Evolutionary conservation across 179 eudicot genomes (phyloP).

Genomic region (Gypsophila paniculata): DNA sequence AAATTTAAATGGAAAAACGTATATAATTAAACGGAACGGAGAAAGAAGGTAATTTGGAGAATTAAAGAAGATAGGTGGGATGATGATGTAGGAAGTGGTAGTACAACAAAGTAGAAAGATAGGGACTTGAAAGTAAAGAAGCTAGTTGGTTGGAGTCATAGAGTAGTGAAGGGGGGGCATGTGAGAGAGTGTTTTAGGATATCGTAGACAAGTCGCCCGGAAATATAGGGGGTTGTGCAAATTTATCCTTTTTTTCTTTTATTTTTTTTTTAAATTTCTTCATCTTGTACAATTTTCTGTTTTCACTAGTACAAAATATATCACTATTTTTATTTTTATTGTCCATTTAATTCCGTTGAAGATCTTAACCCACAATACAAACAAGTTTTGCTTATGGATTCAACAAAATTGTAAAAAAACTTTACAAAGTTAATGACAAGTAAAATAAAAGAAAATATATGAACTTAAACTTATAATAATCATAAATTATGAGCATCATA

Average conservation of each 20-base stretch:
- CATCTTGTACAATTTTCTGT: neutral
- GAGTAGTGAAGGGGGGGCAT: constrained; percentile 34
- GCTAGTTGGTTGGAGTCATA: neutral
- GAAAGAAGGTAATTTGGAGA: neutral
- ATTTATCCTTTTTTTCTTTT: constrained; percentile 4
- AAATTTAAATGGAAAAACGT: too few relatives aligned
- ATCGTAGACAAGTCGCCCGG: constrained; percentile 76
- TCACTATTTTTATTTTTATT: neutral
- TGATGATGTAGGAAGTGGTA: too few relatives aligned
- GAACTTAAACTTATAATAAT: too few relatives aligned
- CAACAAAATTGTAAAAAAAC: too few relatives aligned
- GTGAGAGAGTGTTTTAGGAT: constrained; percentile 33
- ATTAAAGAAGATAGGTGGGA: neutral
- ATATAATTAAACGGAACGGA: neutral
- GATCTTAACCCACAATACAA: too few relatives aligned
- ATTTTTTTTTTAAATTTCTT: constrained; percentile 25
- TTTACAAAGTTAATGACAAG: too few relatives aligned
- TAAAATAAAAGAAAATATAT: too few relatives aligned
- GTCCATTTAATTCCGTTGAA: too few relatives aligned
- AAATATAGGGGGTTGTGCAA: constrained; percentile 72
- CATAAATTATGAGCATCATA: too few relatives aligned
- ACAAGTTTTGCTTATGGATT: too few relatives aligned
- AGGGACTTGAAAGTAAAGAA: neutral
- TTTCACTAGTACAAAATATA: neutral
- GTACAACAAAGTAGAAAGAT: neutral